Evolutionary conservation across 495 filamentous ascomycete genomes (phyloP), one percentile per base, ranked within the genome.

Genomic region (Aspergillus haitiensis): DNA sequence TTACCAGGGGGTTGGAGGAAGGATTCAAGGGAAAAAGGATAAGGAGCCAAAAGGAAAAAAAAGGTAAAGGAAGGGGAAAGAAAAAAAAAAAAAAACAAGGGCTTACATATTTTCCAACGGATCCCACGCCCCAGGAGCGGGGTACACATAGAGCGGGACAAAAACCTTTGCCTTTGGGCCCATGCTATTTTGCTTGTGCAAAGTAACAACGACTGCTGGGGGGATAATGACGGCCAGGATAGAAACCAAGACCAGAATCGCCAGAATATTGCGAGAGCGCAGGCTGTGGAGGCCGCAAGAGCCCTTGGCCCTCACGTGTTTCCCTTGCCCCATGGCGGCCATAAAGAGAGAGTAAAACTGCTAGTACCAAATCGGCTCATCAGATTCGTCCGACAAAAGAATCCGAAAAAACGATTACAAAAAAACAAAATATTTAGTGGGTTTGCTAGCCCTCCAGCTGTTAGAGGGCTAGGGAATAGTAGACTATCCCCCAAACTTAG

Each of bases 111-210:
- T 62, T 65, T 77, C 69, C 58, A 84, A 65, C 42, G 81, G 79
- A 60, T 71, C 61, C 82, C 82, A 84, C 32, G 81, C 74, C 27
- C 67, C 70, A n/a, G 75, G 69, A 16, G 67, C 62, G 47, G 82
- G 82, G 65, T 84, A 84, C 48, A 83, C 74, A 70, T 84, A 84
- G 40, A 84, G 77, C 52, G 82, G 82, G 21, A 84, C 71, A 52
- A 84, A 71, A 39, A 83, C 70, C 52, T 68, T 74, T 31, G 75
- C 72, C 66, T 75, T 78, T 2, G 73, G 75, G 36, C 73, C 72
- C 75, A 78, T 76, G 60, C 54, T 70, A 70, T 64, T 70, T 52
- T 75, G 63, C 56, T 72, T 73, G 62, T 54, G 68, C 15, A 70
- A 61, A 13, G 69, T 65, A 13, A 70, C 66, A 54, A 75, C 67